Conservation (phyloP, 2,329 filamentous ascomycete species). For the Xylariaceae sp. region DNA sequence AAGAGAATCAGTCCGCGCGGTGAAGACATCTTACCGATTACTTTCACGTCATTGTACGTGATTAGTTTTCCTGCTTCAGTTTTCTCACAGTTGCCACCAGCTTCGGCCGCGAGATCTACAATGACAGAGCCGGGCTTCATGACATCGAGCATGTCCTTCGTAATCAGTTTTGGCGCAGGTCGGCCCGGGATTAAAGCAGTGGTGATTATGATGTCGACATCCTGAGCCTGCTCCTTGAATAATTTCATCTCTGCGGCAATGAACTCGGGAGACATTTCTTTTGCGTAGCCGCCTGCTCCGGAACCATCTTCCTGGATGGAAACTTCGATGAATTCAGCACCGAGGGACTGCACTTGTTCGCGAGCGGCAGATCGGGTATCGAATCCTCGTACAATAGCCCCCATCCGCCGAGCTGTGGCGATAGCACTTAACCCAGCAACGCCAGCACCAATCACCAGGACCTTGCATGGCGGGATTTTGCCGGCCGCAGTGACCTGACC, state of each 20-base stretch:
- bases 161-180: conserved; percentile 78
- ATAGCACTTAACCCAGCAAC: conserved; percentile 87
- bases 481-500: conserved; percentile 87
- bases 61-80: conserved; percentile 68
- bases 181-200: conserved; percentile 86
- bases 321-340: conserved; percentile 85
- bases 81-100: conserved; percentile 80
- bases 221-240: conserved; percentile 78
- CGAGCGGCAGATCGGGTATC: conserved; percentile 84
- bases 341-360: conserved; percentile 85
- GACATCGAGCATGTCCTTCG: conserved; percentile 68
- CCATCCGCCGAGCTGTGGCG: conserved; percentile 76
- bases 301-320: conserved; percentile 78
- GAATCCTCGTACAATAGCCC: conserved; percentile 84
- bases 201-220: conserved; percentile 89
- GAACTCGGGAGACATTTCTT: conserved; percentile 92
- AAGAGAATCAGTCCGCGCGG: background rate
- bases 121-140: conserved; percentile 90
- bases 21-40: conserved; percentile 58
- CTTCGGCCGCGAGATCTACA: conserved; percentile 82
- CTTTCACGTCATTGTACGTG: conserved; percentile 70
- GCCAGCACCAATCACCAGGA: conserved; percentile 83
- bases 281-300: conserved; percentile 81
- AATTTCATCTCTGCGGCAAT: conserved; percentile 90
- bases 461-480: conserved; percentile 84